Evolutionary conservation across 495 filamentous ascomycete genomes (phyloP).

Genomic region (Rhypophila decipiens): DNA sequence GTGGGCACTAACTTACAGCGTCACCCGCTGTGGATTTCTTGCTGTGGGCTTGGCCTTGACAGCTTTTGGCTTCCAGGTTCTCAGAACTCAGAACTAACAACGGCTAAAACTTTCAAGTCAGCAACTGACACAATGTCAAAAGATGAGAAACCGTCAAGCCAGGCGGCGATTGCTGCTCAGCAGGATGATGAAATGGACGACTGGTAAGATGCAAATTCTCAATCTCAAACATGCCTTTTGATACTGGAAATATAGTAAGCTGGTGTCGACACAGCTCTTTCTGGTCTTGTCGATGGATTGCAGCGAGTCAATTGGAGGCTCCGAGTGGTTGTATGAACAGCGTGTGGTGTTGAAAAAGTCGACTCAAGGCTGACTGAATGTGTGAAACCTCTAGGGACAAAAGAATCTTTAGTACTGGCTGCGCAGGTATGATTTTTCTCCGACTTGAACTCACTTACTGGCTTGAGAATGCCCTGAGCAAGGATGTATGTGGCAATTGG

Average conservation of each 20-base stretch:
- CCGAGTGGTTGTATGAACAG: no score
- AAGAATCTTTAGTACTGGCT: conserved; percentile 95
- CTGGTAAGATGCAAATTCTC: conserved; percentile 54
- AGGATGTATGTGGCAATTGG: no score
- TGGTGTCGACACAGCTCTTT: background rate
- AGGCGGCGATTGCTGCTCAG: conserved; percentile 16
- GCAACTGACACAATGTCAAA: conserved; percentile 55
- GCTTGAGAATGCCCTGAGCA: no score
- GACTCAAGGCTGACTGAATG: conserved; percentile 7
- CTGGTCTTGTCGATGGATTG: background rate
- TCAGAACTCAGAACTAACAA: no score
- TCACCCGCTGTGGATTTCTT: no score
- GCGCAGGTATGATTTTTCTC: conserved; percentile 56
- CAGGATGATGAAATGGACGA: conserved; percentile 91
- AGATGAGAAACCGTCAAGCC: conserved; percentile 37
- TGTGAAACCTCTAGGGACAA: conserved; percentile 56
- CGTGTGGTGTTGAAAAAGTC: background rate
- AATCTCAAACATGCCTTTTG: background rate
- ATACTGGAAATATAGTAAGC: background rate
- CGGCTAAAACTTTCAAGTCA: no score
- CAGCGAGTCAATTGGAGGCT: background rate
- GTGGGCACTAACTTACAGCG: no score
- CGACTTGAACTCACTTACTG: no score
- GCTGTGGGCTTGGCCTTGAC: no score
- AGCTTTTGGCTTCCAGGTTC: no score